Evolutionary conservation across 1,139 yeast species (phyloP).

Genomic region (Hyphopichia fennica): DNA sequence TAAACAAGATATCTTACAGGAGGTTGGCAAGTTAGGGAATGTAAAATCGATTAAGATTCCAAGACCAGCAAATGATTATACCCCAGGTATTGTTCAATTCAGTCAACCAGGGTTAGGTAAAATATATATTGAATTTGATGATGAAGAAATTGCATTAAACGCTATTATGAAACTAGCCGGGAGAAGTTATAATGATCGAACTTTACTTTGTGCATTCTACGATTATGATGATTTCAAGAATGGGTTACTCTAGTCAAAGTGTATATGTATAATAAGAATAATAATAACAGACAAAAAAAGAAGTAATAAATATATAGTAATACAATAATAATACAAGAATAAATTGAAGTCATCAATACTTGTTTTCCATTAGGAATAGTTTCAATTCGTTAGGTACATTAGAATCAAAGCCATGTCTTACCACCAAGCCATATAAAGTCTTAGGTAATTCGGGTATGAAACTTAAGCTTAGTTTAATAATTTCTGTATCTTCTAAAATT

Average conservation of each 20-base stretch:
- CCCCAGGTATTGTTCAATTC: conserved; percentile 45
- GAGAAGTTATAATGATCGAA: conserved; percentile 64
- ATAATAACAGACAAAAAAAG: neutral
- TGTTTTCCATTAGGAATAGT: conserved; percentile 13
- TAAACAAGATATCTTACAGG: conserved; percentile 50
- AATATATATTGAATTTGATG: conserved; percentile 64
- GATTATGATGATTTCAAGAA: conserved; percentile 56
- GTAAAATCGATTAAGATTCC: conserved; percentile 64
- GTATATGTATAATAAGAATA: neutral
- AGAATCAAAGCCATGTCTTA: conserved; percentile 69
- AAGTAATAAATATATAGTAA: neutral
- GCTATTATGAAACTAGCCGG: conserved; percentile 73
- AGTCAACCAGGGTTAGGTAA: conserved; percentile 67
- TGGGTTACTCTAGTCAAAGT: conserved; percentile 17
- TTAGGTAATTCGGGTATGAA: conserved; percentile 78
- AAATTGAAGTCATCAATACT: neutral
- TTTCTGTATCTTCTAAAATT: conserved; percentile 66
- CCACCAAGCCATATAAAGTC: conserved; percentile 63
- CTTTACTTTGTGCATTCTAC: conserved; percentile 65
- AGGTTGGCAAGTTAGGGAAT: conserved; percentile 53
- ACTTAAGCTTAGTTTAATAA: conserved; percentile 76
- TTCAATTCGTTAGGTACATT: conserved; percentile 42
- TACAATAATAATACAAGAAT: neutral
- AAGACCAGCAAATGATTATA: conserved; percentile 54
- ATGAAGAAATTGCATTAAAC: conserved; percentile 48